phyloP scores from a whole-genome alignment of 441 rosid species.

The Geranium incanum region DNA sequence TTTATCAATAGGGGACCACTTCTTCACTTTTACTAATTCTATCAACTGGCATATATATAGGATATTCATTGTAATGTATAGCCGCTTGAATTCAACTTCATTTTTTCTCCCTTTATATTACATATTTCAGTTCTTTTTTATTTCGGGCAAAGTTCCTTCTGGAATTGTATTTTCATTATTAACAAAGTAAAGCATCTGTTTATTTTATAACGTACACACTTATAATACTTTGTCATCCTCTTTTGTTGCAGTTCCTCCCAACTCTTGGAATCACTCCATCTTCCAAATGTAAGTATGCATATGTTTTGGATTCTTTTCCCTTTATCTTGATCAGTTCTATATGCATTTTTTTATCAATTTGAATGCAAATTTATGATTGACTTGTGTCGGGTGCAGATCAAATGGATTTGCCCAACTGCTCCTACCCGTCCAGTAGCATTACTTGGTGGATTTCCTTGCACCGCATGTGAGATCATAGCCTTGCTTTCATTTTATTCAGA shows the following conservation, averaged over 20 bases:
- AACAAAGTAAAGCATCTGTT: background rate
- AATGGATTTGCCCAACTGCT: constrained; percentile 98
- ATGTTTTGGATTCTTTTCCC: background rate
- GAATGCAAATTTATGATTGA: background rate
- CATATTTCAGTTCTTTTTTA: background rate
- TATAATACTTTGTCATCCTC: constrained; percentile 13
- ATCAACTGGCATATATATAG: constrained; percentile 23
- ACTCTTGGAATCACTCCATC: constrained; percentile 75
- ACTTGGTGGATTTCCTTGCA: constrained; percentile 86
- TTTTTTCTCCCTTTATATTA: background rate
- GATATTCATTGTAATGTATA: constrained; percentile 23
- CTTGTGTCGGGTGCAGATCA: constrained; percentile 47
- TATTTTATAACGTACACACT: background rate
- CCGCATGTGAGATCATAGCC: constrained; percentile 58
- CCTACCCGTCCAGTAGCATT: constrained; percentile 70
- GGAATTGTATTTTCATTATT: constrained; percentile 13
- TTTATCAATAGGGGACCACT: constrained; percentile 31
- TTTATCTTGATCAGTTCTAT: background rate
- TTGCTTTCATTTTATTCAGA: background rate
- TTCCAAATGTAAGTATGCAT: constrained; percentile 71
- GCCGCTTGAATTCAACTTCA: constrained; percentile 1
- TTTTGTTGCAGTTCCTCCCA: constrained; percentile 74
- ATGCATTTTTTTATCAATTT: background rate
- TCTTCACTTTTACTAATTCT: constrained; percentile 26
- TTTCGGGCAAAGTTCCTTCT: constrained; percentile 10